A percentile compares a stretch with the other conserved stretches of the same genome.
Conservation (phyloP, 2,329 filamentous ascomycete species). For the Fusarium multiceps region DNA sequence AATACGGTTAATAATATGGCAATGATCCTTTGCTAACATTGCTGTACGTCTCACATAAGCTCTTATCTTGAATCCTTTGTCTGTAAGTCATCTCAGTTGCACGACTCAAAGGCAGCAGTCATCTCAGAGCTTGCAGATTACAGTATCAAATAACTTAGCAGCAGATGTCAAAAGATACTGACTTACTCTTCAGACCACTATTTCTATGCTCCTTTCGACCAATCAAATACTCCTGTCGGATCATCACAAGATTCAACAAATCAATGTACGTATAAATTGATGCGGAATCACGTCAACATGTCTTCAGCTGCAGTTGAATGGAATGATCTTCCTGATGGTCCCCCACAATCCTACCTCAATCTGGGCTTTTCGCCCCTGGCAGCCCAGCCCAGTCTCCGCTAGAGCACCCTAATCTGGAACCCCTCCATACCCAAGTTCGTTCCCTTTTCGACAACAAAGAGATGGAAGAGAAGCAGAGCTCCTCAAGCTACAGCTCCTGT, state of each 20-base stretch:
- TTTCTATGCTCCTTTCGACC: background rate
- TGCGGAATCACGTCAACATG: constrained; percentile 23
- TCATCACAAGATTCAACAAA: background rate
- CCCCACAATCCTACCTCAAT: constrained; percentile 22
- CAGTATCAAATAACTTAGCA: background rate
- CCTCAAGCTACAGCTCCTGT: background rate
- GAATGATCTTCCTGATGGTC: constrained; percentile 13
- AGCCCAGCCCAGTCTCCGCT: constrained; percentile 11
- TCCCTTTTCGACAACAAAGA: constrained; percentile 13
- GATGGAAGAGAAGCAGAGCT: background rate
- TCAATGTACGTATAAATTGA: constrained; percentile 1
- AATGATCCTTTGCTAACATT: too few species aligned
- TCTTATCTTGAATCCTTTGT: background rate
- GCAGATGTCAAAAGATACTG: background rate
- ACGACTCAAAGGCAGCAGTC: background rate
- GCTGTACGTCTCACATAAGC: background rate
- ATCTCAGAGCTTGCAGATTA: background rate
- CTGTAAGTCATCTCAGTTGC: background rate
- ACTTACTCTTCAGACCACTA: background rate
- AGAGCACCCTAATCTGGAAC: background rate
- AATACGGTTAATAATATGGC: background rate
- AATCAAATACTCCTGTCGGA: background rate
- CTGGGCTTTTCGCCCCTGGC: constrained; percentile 8
- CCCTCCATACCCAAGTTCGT: background rate
- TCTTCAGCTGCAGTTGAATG: constrained; percentile 5